Percentiles rank a stretch among this genome's conserved stretches.
phyloP scores from a whole-genome alignment of 768 basidiomycete genomes.

The Cystobasidium tubakii region DNA sequence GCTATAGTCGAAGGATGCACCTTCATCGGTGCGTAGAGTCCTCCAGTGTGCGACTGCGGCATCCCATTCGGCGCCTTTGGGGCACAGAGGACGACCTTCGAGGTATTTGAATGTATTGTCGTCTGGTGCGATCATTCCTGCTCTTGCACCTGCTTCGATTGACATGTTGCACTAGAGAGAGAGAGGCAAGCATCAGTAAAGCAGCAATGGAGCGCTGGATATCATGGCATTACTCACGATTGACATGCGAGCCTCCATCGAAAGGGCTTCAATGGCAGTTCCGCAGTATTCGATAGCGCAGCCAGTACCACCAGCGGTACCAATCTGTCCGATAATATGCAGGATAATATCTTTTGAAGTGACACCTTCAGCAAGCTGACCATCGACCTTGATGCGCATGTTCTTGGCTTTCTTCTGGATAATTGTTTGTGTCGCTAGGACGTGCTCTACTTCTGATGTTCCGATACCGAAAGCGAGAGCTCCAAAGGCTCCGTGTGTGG shows the following conservation, averaged over 20 bases:
- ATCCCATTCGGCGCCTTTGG: conserved; percentile 75
- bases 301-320: conserved; percentile 90
- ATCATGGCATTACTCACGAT: conserved; percentile 17
- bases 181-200: neutral
- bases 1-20: conserved; percentile 76
- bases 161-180: conserved; percentile 74
- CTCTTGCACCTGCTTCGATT: conserved; percentile 85
- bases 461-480: conserved; percentile 89
- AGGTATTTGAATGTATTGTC: conserved; percentile 80
- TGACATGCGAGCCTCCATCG: conserved; percentile 83
- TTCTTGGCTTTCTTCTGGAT: conserved; percentile 83
- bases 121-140: conserved; percentile 84
- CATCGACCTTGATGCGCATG: conserved; percentile 84
- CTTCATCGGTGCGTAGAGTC: conserved; percentile 69
- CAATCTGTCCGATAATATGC: conserved; percentile 82
- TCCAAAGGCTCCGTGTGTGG: conserved; percentile 88
- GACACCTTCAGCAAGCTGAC: conserved; percentile 70
- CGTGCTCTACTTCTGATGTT: conserved; percentile 89
- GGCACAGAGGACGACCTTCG: conserved; percentile 69
- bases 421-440: conserved; percentile 83
- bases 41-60: conserved; percentile 75
- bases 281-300: conserved; percentile 85
- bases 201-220: neutral
- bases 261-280: conserved; percentile 48
- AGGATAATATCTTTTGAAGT: conserved; percentile 85